Evolutionary conservation across 495 filamentous ascomycete species (phyloP).

Genomic region (Neurospora pannonica): DNA sequence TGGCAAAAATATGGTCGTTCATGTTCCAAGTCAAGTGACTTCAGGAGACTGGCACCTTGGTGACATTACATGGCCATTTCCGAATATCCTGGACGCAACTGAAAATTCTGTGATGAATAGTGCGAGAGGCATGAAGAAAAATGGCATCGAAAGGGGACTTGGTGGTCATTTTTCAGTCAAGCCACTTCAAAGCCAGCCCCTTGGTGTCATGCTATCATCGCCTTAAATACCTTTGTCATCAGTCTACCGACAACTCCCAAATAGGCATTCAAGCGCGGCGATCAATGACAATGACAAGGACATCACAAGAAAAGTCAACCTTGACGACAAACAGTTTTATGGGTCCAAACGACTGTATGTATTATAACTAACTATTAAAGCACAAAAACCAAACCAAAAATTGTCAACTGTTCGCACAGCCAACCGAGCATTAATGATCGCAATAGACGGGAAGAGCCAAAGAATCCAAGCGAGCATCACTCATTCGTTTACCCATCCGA

Average conservation of each 20-base stretch:
- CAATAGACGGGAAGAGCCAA: not conserved
- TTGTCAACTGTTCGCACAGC: not conserved
- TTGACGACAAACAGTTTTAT: not conserved
- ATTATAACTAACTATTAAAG: not conserved
- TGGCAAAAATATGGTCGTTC: not conserved
- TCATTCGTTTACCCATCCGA: not conserved
- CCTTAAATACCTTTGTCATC: not conserved
- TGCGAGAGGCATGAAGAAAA: not conserved
- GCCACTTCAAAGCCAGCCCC: not conserved
- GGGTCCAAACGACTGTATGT: not conserved
- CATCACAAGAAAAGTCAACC: not conserved
- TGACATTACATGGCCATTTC: not conserved
- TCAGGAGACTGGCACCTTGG: not conserved
- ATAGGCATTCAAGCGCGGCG: not conserved
- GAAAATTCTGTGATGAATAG: not conserved
- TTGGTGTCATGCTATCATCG: not conserved
- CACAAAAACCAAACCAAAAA: not conserved
- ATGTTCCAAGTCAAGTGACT: not conserved
- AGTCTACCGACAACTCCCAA: not conserved
- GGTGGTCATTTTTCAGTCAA: not conserved
- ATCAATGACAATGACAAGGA: not conserved
- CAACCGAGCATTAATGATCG: not conserved
- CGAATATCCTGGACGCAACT: not conserved
- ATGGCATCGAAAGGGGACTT: not conserved
- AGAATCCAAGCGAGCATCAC: not conserved